These are phyloP conservation scores for Pythium aphanidermatum DNA, from an alignment of 352 stramenopile species.

Conservation along the genomic window DNA sequence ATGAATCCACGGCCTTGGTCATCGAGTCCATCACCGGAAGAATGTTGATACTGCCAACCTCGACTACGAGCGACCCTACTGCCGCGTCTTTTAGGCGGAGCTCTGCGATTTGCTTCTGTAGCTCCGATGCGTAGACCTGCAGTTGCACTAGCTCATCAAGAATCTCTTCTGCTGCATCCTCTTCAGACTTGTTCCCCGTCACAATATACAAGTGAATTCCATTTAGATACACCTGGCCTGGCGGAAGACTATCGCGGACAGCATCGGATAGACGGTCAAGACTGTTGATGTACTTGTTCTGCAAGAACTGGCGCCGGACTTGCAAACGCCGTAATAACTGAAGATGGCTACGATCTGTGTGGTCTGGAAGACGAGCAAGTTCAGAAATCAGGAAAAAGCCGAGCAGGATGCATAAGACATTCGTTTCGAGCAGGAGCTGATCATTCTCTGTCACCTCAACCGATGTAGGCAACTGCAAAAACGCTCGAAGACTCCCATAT, in stretches of 20 bases:
- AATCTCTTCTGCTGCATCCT: conserved; percentile 69
- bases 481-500: conserved; percentile 17
- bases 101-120: conserved; percentile 38
- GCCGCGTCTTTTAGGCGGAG: conserved; percentile 17
- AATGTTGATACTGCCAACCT: conserved; percentile 59
- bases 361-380: conserved; percentile 26
- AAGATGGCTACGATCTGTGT: conserved; percentile 27
- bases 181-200: conserved; percentile 57
- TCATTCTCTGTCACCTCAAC: too few species aligned
- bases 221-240: conserved; percentile 64
- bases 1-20: conserved; percentile 45
- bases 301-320: conserved; percentile 31
- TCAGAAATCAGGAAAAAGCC: conserved; percentile 30
- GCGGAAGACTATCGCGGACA: conserved; percentile 25
- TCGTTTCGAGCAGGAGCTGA: background rate
- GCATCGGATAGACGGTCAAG: conserved; percentile 27
- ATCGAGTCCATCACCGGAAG: conserved; percentile 52
- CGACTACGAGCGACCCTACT: conserved; percentile 42
- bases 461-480: conserved; percentile 16
- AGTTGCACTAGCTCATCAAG: conserved; percentile 43
- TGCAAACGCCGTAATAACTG: conserved; percentile 19
- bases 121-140: conserved; percentile 25
- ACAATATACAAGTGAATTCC: conserved; percentile 61
- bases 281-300: conserved; percentile 58
- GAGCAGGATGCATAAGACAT: conserved; percentile 22